Base-by-base conservation (phyloP, 805 yeast genomes). In the Candida incommunis region DNA sequence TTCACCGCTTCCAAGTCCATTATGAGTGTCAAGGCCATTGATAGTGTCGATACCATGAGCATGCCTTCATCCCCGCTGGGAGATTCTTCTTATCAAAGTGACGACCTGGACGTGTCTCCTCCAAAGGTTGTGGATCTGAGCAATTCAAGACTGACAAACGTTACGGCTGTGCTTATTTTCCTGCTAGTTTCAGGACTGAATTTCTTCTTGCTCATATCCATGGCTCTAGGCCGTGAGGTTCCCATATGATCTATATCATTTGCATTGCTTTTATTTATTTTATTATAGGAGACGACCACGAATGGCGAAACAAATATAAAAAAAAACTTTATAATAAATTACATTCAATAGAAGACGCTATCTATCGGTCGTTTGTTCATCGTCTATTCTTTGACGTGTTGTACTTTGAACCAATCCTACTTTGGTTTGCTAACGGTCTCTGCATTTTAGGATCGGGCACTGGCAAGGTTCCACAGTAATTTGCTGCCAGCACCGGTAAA, bases 391-490 rank as follows among this genome's bases (percentile, higher is more conserved):
- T 41, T 7, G 27, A 25, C 27, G 27, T 25, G 22, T 41, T 41
- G 29, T 41, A 20, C 27, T 20, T 22, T 9, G 29, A 22, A n/a
- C 43, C 27, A 23, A 23, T 41, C 11, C 43, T 22, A 5, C 18
- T 31, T n/a, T 31, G 37, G 20, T 31, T 31, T 7, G 37, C 37
- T 5, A 31, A n/a, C 18, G 37, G 37, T 13, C 37, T 11, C 37
- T 31, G 37, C 21, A 50, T 51, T 35, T 49, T 51, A 1, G 52
- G 51, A 16, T 58, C 60, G 1, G 60, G 56, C 2, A 56, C 58
- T 15, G 96, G 96, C 55, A 88, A 69, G 1, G 81, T 71, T 41
- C 96, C 96, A 29, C 74, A 65, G 56, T 84, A 87, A 51, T 80
- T 84, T 22, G 78, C 74, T 57, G 77, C 77, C 46, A 82, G 69